Evolutionary conservation across 2,329 filamentous ascomycete species (phyloP).

Genomic region (Furcasterigmium sp.): DNA sequence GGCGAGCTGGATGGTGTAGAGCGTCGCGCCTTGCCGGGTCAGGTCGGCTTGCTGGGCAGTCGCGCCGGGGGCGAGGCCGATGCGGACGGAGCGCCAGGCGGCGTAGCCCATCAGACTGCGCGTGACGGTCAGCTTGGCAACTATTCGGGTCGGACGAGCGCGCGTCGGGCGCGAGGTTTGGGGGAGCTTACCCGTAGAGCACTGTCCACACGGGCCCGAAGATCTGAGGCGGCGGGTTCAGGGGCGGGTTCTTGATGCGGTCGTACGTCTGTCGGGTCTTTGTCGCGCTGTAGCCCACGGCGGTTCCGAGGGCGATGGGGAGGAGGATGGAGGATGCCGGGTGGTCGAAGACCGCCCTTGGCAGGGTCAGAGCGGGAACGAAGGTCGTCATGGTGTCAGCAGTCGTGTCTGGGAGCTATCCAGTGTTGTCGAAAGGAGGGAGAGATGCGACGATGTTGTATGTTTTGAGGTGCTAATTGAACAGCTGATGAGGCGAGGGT

Average conservation of each 20-base stretch:
- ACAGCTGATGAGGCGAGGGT: too few relatives aligned
- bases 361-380: constrained; percentile 73
- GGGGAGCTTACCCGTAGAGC: constrained; percentile 47
- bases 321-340: constrained; percentile 70
- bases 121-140: neutral
- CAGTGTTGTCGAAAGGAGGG: neutral
- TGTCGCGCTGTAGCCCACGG: constrained; percentile 62
- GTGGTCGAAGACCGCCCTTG: constrained; percentile 63
- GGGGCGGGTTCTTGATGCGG: constrained; percentile 61
- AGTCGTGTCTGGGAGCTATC: neutral
- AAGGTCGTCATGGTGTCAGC: constrained; percentile 65
- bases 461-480: too few relatives aligned
- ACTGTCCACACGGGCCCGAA: constrained; percentile 63
- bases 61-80: constrained; percentile 53
- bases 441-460: neutral
- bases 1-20: constrained; percentile 82
- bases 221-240: constrained; percentile 53
- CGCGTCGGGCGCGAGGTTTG: neutral
- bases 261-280: constrained; percentile 56
- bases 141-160: neutral
- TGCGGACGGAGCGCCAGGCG: constrained; percentile 68
- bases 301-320: constrained; percentile 66
- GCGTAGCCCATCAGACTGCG: constrained; percentile 76
- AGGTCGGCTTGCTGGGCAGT: constrained; percentile 48
- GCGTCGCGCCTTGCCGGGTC: constrained; percentile 64